These are phyloP conservation scores for Aspergillus taichungensis DNA, from an alignment of 495 filamentous ascomycete species.

Conservation along the genomic window DNA sequence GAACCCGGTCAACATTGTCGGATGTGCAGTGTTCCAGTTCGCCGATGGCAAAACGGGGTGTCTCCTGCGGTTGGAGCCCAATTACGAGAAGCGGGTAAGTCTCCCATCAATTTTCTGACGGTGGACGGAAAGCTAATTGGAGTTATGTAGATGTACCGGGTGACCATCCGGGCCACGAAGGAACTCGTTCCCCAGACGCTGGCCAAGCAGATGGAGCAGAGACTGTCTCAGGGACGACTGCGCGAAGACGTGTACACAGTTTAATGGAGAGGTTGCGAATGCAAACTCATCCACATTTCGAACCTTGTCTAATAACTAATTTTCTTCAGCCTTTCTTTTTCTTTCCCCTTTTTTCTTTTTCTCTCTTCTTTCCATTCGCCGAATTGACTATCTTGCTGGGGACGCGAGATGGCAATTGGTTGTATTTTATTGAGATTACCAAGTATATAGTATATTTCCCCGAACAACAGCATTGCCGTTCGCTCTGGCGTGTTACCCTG, in stretches of 20 bases:
- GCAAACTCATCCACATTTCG: neutral
- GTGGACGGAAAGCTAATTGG: conserved; percentile 3
- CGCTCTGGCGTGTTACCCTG: neutral
- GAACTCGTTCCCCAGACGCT: conserved; percentile 75
- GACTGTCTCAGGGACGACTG: conserved; percentile 48
- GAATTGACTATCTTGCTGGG: no score
- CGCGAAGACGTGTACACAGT: conserved; percentile 6
- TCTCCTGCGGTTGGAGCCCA: conserved; percentile 87
- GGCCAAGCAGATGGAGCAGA: conserved; percentile 78
- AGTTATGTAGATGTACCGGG: conserved; percentile 73
- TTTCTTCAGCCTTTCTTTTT: conserved; percentile 5
- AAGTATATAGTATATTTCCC: no score
- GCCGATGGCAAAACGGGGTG: conserved; percentile 88
- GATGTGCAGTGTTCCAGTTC: conserved; percentile 82
- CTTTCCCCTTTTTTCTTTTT: conserved; percentile 7
- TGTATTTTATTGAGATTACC: no score
- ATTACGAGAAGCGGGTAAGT: conserved; percentile 75
- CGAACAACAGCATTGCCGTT: neutral
- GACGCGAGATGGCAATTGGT: no score
- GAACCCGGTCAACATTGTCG: conserved; percentile 86
- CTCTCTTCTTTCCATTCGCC: neutral
- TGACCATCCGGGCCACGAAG: conserved; percentile 91
- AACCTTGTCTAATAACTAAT: conserved; percentile 8
- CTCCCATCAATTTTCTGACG: neutral
- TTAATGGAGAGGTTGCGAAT: conserved; percentile 1